These are phyloP conservation scores for Agastache rugosa DNA, from an alignment of 257 asterid genomes.

Conservation along the genomic window DNA sequence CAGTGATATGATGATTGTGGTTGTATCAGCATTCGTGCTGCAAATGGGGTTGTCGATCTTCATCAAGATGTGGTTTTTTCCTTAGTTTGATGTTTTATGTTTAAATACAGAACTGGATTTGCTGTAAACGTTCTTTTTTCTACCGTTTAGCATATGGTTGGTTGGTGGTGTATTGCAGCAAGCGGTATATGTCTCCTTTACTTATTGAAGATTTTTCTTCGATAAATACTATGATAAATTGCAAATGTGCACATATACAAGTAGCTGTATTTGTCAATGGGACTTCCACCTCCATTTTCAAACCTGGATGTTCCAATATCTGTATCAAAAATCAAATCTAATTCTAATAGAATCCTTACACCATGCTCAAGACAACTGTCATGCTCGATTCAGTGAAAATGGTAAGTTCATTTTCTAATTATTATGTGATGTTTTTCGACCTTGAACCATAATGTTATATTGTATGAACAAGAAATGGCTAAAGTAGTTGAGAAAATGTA, in stretches of 20 bases:
- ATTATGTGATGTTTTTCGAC: not conserved
- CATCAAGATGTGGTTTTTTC: slow-evolving; percentile 92
- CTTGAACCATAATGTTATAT: not conserved
- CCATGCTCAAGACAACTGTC: not conserved
- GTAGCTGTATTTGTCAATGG: slow-evolving; percentile 33
- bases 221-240: not conserved
- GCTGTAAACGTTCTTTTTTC: slow-evolving; percentile 25
- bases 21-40: slow-evolving; percentile 76
- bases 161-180: slow-evolving; percentile 32
- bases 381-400: not conserved
- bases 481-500: not conserved
- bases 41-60: slow-evolving; percentile 87
- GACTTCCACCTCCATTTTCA: slow-evolving; percentile 90
- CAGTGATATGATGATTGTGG: slow-evolving; percentile 57
- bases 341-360: not conserved
- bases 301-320: slow-evolving; percentile 65
- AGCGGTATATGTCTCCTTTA: slow-evolving; percentile 3
- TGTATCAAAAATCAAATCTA: slow-evolving; percentile 35
- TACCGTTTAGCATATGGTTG: slow-evolving; percentile 28
- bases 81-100: slow-evolving; percentile 36
- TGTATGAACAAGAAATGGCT: not conserved
- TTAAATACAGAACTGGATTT: slow-evolving; percentile 24
- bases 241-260: slow-evolving; percentile 42
- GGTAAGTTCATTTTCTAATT: not conserved
- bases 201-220: too few relatives aligned